Evolutionary conservation across 2,329 filamentous ascomycete species (phyloP).

Genomic region (Claviceps sp.): DNA sequence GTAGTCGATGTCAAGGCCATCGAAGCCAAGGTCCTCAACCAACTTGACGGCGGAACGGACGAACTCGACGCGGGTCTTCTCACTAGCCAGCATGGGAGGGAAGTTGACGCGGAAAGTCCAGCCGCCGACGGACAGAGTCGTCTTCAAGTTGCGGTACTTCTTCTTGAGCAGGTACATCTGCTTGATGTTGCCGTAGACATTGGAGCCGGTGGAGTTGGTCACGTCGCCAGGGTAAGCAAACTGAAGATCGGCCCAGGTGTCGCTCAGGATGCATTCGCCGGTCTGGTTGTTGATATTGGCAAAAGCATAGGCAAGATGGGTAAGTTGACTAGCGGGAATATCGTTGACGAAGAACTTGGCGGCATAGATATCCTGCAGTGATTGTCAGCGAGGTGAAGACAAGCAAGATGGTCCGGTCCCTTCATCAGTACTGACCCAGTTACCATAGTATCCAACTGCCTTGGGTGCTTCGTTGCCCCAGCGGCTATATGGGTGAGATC

Average conservation of each 20-base stretch:
- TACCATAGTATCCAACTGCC: neutral
- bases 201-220: constrained; percentile 40
- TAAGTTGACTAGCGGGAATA: constrained; percentile 54
- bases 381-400: neutral
- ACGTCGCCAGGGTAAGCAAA: constrained; percentile 54
- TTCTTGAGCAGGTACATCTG: constrained; percentile 68
- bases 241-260: constrained; percentile 35
- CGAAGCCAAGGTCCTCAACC: constrained; percentile 52
- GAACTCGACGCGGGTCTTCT: constrained; percentile 48
- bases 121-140: constrained; percentile 66
- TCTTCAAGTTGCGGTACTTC: constrained; percentile 60
- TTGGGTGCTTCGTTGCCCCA: neutral
- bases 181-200: constrained; percentile 66
- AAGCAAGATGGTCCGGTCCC: no score
- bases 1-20: constrained; percentile 45
- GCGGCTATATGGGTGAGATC: neutral
- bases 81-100: constrained; percentile 46
- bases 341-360: constrained; percentile 58
- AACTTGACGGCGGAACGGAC: constrained; percentile 54
- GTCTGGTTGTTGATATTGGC: constrained; percentile 25
- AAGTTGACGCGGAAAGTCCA: constrained; percentile 59
- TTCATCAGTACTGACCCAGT: neutral
- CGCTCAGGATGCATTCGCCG: constrained; percentile 12
- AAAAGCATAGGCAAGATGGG: constrained; percentile 56
- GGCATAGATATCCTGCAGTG: constrained; percentile 49